A percentile compares a stretch with the other conserved stretches of the same genome.
These are phyloP conservation scores for Potentilla sterilis DNA, from an alignment of 306 rosid genomes.

Conservation along the genomic window DNA sequence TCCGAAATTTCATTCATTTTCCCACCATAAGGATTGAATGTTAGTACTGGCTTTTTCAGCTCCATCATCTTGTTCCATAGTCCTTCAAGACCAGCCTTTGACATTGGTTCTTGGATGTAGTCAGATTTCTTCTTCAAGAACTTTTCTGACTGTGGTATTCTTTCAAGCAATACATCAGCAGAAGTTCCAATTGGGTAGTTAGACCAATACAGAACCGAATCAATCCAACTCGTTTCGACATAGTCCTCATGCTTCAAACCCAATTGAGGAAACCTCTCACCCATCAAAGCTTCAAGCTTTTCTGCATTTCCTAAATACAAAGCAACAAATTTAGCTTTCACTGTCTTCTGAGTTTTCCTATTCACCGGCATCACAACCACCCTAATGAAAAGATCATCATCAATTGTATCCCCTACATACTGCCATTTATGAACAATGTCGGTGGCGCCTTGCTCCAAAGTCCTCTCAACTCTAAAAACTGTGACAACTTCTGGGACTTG, in stretches of 20 bases:
- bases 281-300: slow-evolving; percentile 39
- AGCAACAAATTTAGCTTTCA: slow-evolving; percentile 31
- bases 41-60: slow-evolving; percentile 60
- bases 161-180: neutral
- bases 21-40: slow-evolving; percentile 27
- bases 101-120: slow-evolving; percentile 24
- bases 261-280: neutral
- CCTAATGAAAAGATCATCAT: slow-evolving; percentile 51
- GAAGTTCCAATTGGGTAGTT: slow-evolving; percentile 13
- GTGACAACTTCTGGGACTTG: slow-evolving; percentile 26
- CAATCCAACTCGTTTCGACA: neutral
- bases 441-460: slow-evolving; percentile 18
- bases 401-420: slow-evolving; percentile 9
- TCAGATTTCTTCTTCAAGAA: slow-evolving; percentile 47
- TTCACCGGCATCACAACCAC: slow-evolving; percentile 55
- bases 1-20: slow-evolving; percentile 44
- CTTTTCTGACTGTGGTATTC: neutral
- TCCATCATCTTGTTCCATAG: slow-evolving; percentile 34
- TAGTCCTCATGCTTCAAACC: neutral
- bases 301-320: slow-evolving; percentile 57
- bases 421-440: slow-evolving; percentile 23
- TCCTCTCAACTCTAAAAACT: slow-evolving; percentile 8
- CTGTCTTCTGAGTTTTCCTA: slow-evolving; percentile 42
- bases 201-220: slow-evolving; percentile 3
- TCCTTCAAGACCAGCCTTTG: slow-evolving; percentile 44